Conservation (phyloP, 495 filamentous ascomycete genomes). For the Penicillium daleae region DNA sequence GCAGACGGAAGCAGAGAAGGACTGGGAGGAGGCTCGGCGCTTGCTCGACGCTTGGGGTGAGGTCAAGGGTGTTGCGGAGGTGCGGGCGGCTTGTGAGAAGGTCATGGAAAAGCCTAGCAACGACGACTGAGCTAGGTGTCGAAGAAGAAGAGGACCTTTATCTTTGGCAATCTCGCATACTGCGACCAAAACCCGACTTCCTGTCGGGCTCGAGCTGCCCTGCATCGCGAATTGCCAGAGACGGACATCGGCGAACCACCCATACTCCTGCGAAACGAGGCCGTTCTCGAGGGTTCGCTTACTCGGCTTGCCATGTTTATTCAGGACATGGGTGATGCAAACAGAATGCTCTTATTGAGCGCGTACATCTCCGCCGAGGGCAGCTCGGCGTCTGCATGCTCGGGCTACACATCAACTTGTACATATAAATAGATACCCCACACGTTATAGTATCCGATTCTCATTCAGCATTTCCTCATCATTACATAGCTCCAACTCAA, state of each 20-base stretch:
- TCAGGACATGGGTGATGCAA: not conserved
- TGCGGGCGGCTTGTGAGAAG: slow-evolving; percentile 62
- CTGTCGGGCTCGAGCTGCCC: not conserved
- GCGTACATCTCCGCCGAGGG: too few relatives aligned
- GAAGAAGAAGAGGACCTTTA: not conserved
- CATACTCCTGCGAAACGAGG: not conserved
- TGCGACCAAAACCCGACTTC: not conserved
- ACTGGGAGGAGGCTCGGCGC: slow-evolving; percentile 57
- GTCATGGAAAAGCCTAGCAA: slow-evolving; percentile 46
- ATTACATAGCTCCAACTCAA: slow-evolving; percentile 11
- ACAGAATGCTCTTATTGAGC: not conserved
- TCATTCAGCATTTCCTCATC: slow-evolving; percentile 15
- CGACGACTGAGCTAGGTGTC: slow-evolving; percentile 31
- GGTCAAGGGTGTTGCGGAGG: slow-evolving; percentile 63
- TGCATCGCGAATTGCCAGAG: not conserved
- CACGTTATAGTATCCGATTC: not conserved
- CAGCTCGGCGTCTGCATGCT: not conserved
- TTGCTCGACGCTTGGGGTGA: slow-evolving; percentile 58
- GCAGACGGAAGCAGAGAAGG: slow-evolving; percentile 56
- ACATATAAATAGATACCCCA: slow-evolving; percentile 22
- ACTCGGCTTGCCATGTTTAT: not conserved
- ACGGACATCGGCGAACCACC: not conserved
- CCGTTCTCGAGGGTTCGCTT: not conserved
- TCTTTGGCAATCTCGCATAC: not conserved
- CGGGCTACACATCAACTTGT: not conserved